Evolutionary conservation across 352 stramenopile genomes (phyloP), one percentile per base, ranked within the genome.

Genomic region (Pilasporangium apinafurcum): DNA sequence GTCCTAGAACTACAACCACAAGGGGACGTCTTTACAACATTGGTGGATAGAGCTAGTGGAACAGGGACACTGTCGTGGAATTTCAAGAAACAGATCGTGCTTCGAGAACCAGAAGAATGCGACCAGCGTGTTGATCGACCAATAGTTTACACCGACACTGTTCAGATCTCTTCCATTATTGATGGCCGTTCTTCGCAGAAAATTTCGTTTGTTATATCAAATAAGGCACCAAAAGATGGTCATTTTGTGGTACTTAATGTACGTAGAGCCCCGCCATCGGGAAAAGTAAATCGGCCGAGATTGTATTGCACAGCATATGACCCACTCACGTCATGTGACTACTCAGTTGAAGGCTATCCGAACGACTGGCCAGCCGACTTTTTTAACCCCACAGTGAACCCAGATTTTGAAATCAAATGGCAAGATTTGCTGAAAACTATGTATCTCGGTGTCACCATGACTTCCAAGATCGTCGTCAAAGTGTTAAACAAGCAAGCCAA

Each of bases 261-360:
- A 12, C 73, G 77, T 1, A 75, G 63, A 53, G 70, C 77, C 2
- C 53, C 75, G 1, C 63, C 70, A 0, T 53, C 59, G 17, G 29
- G 48, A 16, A 17, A 47, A 38, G 51, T 47, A n/a, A 44, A 66
- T 4, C 42, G 35, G 7, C 13, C 57, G 7, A 33, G 63, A 31
- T 40, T 93, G 3, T 93, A 93, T 33, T 93, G 78, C 48, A 93
- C 81, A 4, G 81, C 81, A 4, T 93, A 93, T 48, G 78, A 93
- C 20, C 81, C 81, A 9, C 63, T 83, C 20, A 91, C 78, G 0
- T 78, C 81, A 1, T 86, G 66, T 10, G 81, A 93, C 47, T 93
- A 89, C 52, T 53, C 72, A 1, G 74, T 91, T 0, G 64, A 83
- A 37, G 78, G 81, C 3, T 83, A 65, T 26, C 81, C 81, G 6